Evolutionary conservation across 345 rosid genomes (phyloP).

Genomic region (Gossypium herbaceum): DNA sequence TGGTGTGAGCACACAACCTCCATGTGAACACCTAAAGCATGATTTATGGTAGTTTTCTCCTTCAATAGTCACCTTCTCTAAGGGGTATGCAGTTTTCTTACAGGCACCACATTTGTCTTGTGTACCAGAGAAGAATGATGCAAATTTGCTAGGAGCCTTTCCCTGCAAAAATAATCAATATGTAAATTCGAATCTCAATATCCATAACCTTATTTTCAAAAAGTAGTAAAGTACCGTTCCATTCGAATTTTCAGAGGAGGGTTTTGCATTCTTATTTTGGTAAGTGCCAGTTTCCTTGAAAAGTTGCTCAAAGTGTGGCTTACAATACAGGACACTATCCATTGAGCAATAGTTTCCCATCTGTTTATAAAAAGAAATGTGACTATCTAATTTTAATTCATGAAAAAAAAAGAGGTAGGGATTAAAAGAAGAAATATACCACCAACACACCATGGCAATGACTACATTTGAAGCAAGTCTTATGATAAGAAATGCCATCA

Average conservation of each 20-base stretch:
- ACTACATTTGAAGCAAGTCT: slow-evolving; percentile 81
- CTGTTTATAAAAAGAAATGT: slow-evolving; percentile 24
- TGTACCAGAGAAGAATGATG: slow-evolving; percentile 74
- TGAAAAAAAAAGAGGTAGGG: too few relatives aligned
- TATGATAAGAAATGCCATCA: slow-evolving; percentile 76
- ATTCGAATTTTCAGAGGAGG: not conserved
- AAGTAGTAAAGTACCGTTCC: not conserved
- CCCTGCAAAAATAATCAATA: slow-evolving; percentile 29
- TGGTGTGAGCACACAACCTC: slow-evolving; percentile 68
- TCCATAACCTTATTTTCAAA: not conserved
- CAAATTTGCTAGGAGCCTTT: slow-evolving; percentile 65
- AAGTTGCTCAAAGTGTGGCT: slow-evolving; percentile 86
- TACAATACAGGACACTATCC: slow-evolving; percentile 77
- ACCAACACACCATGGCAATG: slow-evolving; percentile 81
- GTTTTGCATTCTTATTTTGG: slow-evolving; percentile 33
- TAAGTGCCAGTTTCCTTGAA: slow-evolving; percentile 59
- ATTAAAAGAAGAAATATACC: slow-evolving; percentile 18
- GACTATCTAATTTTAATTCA: not conserved
- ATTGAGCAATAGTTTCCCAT: slow-evolving; percentile 63
- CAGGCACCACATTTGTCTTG: slow-evolving; percentile 77
- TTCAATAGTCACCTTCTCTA: slow-evolving; percentile 88
- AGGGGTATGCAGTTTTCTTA: slow-evolving; percentile 70
- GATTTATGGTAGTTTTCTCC: slow-evolving; percentile 82
- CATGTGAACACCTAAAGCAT: slow-evolving; percentile 82
- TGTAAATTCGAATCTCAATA: not conserved